Base-by-base conservation (phyloP, 805 yeast species). In the Sugiyamaella chiloensis region DNA sequence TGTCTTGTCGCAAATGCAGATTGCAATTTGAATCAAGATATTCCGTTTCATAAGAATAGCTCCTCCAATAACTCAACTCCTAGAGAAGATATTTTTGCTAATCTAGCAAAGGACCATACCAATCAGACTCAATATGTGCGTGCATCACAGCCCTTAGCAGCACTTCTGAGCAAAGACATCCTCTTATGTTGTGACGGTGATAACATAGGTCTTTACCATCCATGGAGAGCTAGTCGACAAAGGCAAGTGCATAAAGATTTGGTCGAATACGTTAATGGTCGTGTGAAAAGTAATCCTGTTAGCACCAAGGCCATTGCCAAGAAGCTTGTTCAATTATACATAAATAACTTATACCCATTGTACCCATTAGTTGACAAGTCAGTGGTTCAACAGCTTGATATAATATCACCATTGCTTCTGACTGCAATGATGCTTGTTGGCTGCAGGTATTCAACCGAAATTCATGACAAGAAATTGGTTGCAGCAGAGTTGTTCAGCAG, bases 181-280 rank as follows among this genome's bases (percentile, higher is more conserved):
- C 8, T 40, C 14, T 21, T 40, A 8, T 40, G 42, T n/a, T 40
- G 42, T 40, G 42, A 40, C 21, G 42, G 42, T 12, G 42, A 40
- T 16, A 14, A 40, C 5, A 14, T 40, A 8, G 42, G 42, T 5
- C 16, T 40, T 2, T 40, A 12, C 24, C 42, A 40, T 26, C 42
- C 42, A 5, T 40, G 42, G 42, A 40, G 42, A 26, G 27, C 42
- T 4, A 32, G 42, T 4, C 32, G 42, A 9, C 29, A 40, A 12
- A 11, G 42, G 16, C 23, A 12, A 9, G 42, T 40, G 14, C 14
- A 40, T n/a, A 12, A 20, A 4, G 23, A 14, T 19, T 32, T 40
- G n/a, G 4, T 5, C 19, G 19, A 14, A 12, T 40, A 26, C 19
- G 42, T 40, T 12, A 24, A 8, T 6, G 16, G 23, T 4, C 20